Conservation (phyloP, 2,329 filamentous ascomycete genomes). For the Emericellopsis cladophorae region DNA sequence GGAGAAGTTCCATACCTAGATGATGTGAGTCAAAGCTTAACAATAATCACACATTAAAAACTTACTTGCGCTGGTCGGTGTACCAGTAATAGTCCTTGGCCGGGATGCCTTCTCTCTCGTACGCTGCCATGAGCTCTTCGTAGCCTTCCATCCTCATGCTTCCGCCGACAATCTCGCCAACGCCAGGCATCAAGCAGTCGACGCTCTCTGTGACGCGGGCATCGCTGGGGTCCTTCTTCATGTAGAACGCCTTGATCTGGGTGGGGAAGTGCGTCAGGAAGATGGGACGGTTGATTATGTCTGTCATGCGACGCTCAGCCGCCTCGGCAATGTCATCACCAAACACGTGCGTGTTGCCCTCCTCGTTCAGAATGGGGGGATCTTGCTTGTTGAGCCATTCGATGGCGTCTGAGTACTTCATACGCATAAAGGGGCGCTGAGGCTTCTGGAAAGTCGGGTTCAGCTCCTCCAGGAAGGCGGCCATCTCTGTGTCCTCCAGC, state of each 20-base stretch:
- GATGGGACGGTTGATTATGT: constrained; percentile 89
- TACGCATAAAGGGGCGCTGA: constrained; percentile 77
- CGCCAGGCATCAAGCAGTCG: constrained; percentile 76
- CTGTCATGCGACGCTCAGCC: constrained; percentile 92
- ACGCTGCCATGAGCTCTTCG: constrained; percentile 80
- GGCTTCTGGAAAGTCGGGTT: constrained; percentile 85
- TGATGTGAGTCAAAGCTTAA: not conserved
- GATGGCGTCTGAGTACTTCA: constrained; percentile 91
- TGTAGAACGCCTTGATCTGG: constrained; percentile 99
- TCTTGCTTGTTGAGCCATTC: constrained; percentile 84
- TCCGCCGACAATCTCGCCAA: constrained; percentile 93
- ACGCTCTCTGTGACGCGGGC: constrained; percentile 82
- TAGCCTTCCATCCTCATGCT: constrained; percentile 93
- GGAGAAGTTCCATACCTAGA: constrained; percentile 76
- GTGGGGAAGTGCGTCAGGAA: constrained; percentile 95
- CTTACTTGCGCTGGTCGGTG: constrained; percentile 88
- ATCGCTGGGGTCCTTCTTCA: constrained; percentile 78
- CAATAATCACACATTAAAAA: constrained; percentile 10
- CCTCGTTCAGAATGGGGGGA: constrained; percentile 73
- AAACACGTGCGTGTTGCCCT: constrained; percentile 78
- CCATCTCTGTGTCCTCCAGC: constrained; percentile 60
- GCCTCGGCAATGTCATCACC: constrained; percentile 98
- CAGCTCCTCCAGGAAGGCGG: constrained; percentile 65
- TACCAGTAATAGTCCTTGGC: constrained; percentile 94
- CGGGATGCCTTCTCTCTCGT: constrained; percentile 75